Evolutionary conservation across 106 monocot species (phyloP).

Genomic region (Dendrobium catenatum): DNA sequence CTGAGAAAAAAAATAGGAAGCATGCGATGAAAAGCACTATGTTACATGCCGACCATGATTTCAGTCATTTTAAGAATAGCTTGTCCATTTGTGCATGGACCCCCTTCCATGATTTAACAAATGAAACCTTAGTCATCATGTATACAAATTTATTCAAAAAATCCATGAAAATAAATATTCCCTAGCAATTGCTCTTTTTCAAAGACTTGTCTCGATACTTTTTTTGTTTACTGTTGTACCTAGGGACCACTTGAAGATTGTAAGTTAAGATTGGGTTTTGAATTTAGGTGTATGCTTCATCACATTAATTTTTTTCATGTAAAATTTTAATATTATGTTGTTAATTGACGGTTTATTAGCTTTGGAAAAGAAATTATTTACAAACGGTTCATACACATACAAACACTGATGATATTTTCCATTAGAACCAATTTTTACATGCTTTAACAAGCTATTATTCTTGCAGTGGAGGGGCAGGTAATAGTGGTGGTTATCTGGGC

Average conservation of each 20-base stretch:
- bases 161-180: background rate
- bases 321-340: slow-evolving; percentile 1
- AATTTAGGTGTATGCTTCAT: background rate
- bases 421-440: background rate
- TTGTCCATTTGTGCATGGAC: background rate
- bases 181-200: background rate
- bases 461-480: slow-evolving; percentile 75
- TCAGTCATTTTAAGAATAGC: background rate
- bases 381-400: background rate
- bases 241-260: background rate
- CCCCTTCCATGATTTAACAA: background rate
- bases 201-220: background rate
- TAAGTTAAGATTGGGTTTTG: background rate
- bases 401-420: background rate
- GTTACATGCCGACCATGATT: background rate
- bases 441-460: background rate
- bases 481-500: slow-evolving; percentile 51
- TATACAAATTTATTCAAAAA: background rate
- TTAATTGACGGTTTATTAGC: background rate
- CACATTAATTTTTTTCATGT: background rate
- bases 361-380: background rate
- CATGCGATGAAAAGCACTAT: background rate
- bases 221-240: background rate
- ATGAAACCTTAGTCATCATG: background rate
- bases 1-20: background rate